These are phyloP conservation scores for Apostasia ramifera DNA, from an alignment of 106 monocot species.

Conservation along the genomic window DNA sequence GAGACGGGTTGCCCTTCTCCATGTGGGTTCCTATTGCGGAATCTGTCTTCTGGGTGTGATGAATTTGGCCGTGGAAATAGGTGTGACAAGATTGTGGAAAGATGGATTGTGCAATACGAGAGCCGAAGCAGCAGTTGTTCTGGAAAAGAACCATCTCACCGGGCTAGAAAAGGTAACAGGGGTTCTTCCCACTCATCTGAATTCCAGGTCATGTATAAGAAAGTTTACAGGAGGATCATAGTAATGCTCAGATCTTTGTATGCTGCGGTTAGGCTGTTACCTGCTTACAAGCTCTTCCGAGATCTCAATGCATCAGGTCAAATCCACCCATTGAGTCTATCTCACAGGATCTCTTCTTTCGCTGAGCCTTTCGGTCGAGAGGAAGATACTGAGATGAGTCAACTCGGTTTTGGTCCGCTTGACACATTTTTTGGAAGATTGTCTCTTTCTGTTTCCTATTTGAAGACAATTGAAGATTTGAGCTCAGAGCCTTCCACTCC, in stretches of 20 bases:
- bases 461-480: constrained; percentile 37
- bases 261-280: constrained; percentile 59
- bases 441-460: constrained; percentile 58
- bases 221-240: constrained; percentile 42
- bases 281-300: constrained; percentile 66
- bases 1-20: not conserved
- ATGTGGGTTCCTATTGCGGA: constrained; percentile 1
- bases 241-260: constrained; percentile 78
- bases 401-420: constrained; percentile 54
- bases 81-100: constrained; percentile 44
- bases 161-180: constrained; percentile 13
- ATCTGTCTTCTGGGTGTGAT: constrained; percentile 4
- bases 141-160: constrained; percentile 5
- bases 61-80: constrained; percentile 11
- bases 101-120: constrained; percentile 63
- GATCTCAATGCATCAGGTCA: constrained; percentile 51
- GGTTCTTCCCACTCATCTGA: constrained; percentile 30
- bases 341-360: constrained; percentile 72
- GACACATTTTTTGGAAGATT: constrained; percentile 68
- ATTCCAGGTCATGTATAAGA: constrained; percentile 31
- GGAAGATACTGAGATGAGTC: constrained; percentile 65
- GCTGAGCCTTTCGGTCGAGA: constrained; percentile 54
- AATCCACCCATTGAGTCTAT: constrained; percentile 49
- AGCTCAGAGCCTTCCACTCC: constrained; percentile 36
- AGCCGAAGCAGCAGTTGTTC: constrained; percentile 9